Conservation (phyloP, 192 early-diverging fungal genomes). For the Irineochytrium annulatum region DNA sequence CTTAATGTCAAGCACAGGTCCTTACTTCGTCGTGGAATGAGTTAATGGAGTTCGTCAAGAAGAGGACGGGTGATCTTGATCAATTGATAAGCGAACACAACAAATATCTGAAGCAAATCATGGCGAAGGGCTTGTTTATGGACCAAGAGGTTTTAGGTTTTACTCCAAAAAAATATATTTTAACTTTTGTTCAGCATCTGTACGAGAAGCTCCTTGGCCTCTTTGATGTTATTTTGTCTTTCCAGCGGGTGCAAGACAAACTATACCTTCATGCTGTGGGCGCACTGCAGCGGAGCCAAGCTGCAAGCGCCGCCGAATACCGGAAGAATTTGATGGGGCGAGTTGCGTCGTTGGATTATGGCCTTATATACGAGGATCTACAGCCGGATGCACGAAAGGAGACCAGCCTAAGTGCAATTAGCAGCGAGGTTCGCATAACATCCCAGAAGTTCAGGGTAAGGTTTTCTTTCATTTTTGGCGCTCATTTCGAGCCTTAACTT, state of each 20-base stretch:
- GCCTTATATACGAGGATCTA: neutral
- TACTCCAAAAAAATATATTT: conserved; percentile 3
- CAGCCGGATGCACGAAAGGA: conserved; percentile 8
- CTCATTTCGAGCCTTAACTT: neutral
- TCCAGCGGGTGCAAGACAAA: conserved; percentile 1
- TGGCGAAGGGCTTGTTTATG: conserved; percentile 58
- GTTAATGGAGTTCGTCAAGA: conserved; percentile 54
- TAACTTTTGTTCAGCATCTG: conserved; percentile 12
- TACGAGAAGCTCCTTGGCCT: conserved; percentile 16
- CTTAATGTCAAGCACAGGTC: conserved; percentile 34
- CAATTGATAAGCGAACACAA: conserved; percentile 73
- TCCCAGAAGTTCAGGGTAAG: neutral
- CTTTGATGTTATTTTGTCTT: conserved; percentile 16
- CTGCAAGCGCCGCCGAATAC: neutral
- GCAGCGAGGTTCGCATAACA: conserved; percentile 8
- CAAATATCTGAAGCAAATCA: conserved; percentile 67
- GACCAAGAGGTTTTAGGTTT: conserved; percentile 21
- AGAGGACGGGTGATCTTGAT: conserved; percentile 71
- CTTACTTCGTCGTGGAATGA: conserved; percentile 88
- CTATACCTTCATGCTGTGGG: conserved; percentile 7
- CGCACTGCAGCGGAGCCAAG: neutral
- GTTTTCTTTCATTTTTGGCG: conserved; percentile 3
- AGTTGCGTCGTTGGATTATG: neutral
- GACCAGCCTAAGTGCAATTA: conserved; percentile 21
- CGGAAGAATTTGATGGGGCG: conserved; percentile 6